phyloP scores from a whole-genome alignment of 2,329 filamentous ascomycete genomes.

The Acephala macrosclerotiorum region DNA sequence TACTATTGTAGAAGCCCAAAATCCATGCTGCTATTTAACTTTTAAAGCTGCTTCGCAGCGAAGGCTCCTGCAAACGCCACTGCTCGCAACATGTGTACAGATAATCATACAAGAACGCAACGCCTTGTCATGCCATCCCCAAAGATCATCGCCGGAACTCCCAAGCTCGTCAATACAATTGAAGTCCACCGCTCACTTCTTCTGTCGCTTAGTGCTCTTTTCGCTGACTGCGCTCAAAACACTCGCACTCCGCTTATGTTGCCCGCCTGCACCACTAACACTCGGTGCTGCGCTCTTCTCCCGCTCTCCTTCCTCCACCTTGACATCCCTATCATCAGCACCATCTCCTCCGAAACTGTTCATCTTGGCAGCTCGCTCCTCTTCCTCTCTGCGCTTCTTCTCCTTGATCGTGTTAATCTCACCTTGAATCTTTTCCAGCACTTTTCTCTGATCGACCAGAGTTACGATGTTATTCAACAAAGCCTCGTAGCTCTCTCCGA shows the following conservation, averaged over 20 bases:
- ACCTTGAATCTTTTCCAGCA: constrained; percentile 76
- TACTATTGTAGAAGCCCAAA: background rate
- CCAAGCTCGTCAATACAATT: background rate
- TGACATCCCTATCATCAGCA: constrained; percentile 63
- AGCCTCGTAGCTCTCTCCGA: constrained; percentile 74
- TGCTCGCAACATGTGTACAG: constrained; percentile 2
- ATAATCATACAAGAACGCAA: background rate
- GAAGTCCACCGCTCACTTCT: constrained; percentile 44
- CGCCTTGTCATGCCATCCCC: no score
- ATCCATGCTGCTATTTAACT: background rate
- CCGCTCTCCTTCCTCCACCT: constrained; percentile 52
- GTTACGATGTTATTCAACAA: constrained; percentile 72
- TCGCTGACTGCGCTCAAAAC: constrained; percentile 77
- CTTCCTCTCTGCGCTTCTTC: constrained; percentile 50
- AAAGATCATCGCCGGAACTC: no score
- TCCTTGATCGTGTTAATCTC: constrained; percentile 70
- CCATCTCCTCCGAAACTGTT: constrained; percentile 27
- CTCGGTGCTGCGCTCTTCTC: constrained; percentile 52
- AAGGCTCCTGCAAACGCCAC: background rate
- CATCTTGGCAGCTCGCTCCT: constrained; percentile 35
- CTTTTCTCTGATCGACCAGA: constrained; percentile 76
- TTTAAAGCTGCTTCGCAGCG: no score
- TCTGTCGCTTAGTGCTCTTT: constrained; percentile 58
- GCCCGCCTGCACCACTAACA: constrained; percentile 64
- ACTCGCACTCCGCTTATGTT: constrained; percentile 85